Conservation (phyloP, 2,329 filamentous ascomycete species). For the Colletotrichum sp. region DNA sequence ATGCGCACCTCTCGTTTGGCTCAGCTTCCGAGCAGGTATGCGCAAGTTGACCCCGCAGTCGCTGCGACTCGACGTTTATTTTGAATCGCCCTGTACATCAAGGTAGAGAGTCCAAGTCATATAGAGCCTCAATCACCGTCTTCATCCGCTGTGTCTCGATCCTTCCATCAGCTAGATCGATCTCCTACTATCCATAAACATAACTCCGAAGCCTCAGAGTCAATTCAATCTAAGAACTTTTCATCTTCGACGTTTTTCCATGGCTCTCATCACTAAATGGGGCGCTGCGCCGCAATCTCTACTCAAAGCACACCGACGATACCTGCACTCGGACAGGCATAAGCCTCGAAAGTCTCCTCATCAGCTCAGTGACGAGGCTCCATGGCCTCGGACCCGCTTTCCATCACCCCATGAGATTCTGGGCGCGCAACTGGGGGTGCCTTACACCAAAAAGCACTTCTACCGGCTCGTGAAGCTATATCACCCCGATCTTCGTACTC, state of each 20-base stretch:
- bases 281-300: background rate
- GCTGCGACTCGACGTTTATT: background rate
- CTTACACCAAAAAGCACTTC: constrained; percentile 23
- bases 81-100: background rate
- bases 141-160: background rate
- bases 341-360: background rate
- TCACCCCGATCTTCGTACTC: constrained; percentile 21
- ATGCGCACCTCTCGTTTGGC: background rate
- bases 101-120: background rate
- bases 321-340: background rate
- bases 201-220: background rate
- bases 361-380: background rate
- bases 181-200: background rate
- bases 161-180: background rate
- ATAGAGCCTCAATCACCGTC: background rate
- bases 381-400: constrained; percentile 12
- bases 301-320: background rate
- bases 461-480: constrained; percentile 24
- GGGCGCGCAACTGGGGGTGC: background rate
- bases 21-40: constrained; percentile 5
- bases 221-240: no score
- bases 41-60: constrained; percentile 6
- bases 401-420: constrained; percentile 25
- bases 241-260: background rate
- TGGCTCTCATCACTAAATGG: background rate